Base-by-base conservation (phyloP, 345 rosid genomes). In the Abelmoschus esculentus region DNA sequence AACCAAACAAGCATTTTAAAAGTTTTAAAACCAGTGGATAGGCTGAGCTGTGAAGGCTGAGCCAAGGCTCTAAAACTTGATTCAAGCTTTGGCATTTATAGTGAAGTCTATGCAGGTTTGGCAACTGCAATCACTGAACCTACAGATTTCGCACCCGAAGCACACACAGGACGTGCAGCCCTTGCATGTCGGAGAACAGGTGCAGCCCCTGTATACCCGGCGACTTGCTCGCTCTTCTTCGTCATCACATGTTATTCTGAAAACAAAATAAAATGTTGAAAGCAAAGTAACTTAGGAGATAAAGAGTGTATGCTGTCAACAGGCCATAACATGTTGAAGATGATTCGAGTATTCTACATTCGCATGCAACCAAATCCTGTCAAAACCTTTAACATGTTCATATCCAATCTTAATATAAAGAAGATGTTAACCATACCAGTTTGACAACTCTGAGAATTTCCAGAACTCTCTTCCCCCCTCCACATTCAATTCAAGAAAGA, bases 121-220 rank as follows among this genome's bases (percentile, higher is more conserved):
- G 90, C 97, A 95, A 82, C 79, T 86, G 80, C 99, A 95, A 42
- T 95, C 96, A 0, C 89, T 65, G 85, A 90, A 91, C 7, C 97
- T 93, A 55, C 99, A 91, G 70, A 88, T 81, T 29, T 84, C 87
- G 65, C 99, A 90, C 53, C 99, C 99, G 26, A 91, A 91, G 82
- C 99, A 95, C 40, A 95, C 98, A 57, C 98, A 95, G 47, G 98
- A 88, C 28, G 98, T 95, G 82, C 99, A 95, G 3, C 99, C 98
- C 75, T 87, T 86, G 83, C 99, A 95, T 5, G 93, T 80, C 10
- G 89, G 89, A 22, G 96, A 84, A 12, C 93, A 85, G 59, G 73
- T 72, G 79, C 99, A 95, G 14, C 99, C 93, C 78, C 93, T 80
- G 74, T 90, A 95, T 9, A 84, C 93, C 80, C 88, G 87, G 62